Evolutionary conservation across 352 stramenopile genomes (phyloP).

Genomic region (Phytophthora colocasiae): DNA sequence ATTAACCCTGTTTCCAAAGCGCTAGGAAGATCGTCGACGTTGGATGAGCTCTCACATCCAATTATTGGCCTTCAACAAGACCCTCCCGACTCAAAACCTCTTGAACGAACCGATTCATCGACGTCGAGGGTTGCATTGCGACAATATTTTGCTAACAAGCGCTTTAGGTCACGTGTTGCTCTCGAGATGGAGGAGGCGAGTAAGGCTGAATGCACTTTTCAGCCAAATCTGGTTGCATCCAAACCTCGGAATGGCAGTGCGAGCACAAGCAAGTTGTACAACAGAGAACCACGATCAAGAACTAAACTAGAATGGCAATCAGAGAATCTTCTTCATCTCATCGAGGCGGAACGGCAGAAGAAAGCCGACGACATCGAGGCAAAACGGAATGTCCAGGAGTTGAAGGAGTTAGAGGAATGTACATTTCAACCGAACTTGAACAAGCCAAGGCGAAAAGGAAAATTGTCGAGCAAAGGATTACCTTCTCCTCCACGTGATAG

Average conservation of each 20-base stretch:
- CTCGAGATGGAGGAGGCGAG: conserved; percentile 73
- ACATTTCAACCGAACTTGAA: conserved; percentile 80
- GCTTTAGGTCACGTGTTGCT: conserved; percentile 72
- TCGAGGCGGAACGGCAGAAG: conserved; percentile 64
- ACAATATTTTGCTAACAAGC: conserved; percentile 71
- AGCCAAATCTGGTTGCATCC: conserved; percentile 49
- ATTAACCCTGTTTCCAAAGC: conserved; percentile 83
- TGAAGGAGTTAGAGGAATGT: conserved; percentile 80
- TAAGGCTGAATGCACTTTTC: conserved; percentile 78
- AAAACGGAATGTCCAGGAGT: conserved; percentile 61
- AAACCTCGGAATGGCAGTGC: conserved; percentile 29
- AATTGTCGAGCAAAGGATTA: conserved; percentile 18
- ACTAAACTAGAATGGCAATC: conserved; percentile 56
- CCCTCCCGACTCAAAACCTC: conserved; percentile 4
- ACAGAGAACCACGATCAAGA: conserved; percentile 28
- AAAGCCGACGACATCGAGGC: conserved; percentile 67
- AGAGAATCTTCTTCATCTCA: conserved; percentile 72
- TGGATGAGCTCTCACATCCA: conserved; percentile 56
- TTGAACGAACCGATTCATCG: conserved; percentile 12
- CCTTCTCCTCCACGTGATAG: conserved; percentile 20
- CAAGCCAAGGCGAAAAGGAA: conserved; percentile 23
- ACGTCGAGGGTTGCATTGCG: conserved; percentile 44
- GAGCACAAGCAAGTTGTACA: conserved; percentile 58
- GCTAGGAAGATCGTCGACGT: conserved; percentile 53
- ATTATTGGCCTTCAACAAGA: conserved; percentile 32